Conservation (phyloP, 2,329 filamentous ascomycete genomes). For the Pseudofabraea citricarpa region DNA sequence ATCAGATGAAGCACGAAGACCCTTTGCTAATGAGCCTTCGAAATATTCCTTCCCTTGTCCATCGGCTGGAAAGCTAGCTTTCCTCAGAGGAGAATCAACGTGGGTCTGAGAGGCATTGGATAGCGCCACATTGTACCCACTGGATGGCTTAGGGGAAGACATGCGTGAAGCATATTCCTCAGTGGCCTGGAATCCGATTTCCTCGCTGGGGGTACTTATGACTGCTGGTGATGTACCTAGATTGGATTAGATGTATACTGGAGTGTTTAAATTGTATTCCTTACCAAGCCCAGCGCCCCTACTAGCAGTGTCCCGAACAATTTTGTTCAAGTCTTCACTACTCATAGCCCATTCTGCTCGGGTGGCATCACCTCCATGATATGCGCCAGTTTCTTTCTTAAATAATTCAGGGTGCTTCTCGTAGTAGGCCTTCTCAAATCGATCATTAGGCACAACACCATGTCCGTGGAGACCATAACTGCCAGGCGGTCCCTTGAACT, state of each 20-base stretch:
- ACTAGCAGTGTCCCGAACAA: conserved; percentile 68
- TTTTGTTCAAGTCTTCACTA: conserved; percentile 83
- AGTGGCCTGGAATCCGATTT: conserved; percentile 81
- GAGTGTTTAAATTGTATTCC: conserved; percentile 21
- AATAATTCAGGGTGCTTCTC: conserved; percentile 82
- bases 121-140: conserved; percentile 34
- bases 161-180: conserved; percentile 80
- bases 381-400: conserved; percentile 63
- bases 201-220: conserved; percentile 77
- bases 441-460: conserved; percentile 68
- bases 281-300: conserved; percentile 48
- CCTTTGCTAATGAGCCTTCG: conserved; percentile 32
- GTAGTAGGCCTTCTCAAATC: conserved; percentile 88
- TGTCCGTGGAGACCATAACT: conserved; percentile 94
- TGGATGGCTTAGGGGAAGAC: conserved; percentile 58
- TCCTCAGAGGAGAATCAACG: conserved; percentile 34
- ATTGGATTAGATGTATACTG: conserved; percentile 24
- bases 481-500: conserved; percentile 70
- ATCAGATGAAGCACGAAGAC: conserved; percentile 28
- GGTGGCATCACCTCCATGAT: conserved; percentile 50
- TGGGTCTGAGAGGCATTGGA: conserved; percentile 38
- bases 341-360: conserved; percentile 74
- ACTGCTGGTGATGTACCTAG: conserved; percentile 60
- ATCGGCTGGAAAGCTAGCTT: conserved; percentile 39
- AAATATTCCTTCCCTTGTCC: conserved; percentile 18